Percentiles rank a stretch among this genome's conserved stretches.
These are phyloP conservation scores for Moesziomyces parantarcticus DNA, from an alignment of 1,284 basidiomycete genomes.

Conservation along the genomic window DNA sequence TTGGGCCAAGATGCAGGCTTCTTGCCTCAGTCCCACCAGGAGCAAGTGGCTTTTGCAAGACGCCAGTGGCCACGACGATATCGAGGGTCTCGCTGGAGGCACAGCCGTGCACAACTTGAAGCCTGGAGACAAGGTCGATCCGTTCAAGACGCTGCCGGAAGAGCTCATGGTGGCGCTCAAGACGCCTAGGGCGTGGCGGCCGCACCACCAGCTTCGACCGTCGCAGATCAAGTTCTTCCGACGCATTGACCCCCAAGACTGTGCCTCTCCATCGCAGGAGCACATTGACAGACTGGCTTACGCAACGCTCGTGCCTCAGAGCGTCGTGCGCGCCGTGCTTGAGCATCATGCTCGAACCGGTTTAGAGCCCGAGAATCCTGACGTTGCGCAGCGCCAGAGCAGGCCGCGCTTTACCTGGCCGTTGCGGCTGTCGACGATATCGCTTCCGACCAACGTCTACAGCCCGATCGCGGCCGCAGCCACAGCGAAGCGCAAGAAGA, in stretches of 20 bases:
- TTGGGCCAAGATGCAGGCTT: conserved; percentile 27
- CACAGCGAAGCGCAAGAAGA: neutral
- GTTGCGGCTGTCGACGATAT: conserved; percentile 23
- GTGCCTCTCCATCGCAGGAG: conserved; percentile 8
- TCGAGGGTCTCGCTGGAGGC: neutral
- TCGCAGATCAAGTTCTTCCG: conserved; percentile 34
- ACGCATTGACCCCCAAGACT: conserved; percentile 25
- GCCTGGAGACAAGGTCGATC: neutral
- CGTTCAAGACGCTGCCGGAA: conserved; percentile 18
- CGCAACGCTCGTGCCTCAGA: conserved; percentile 19
- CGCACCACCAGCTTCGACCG: conserved; percentile 25
- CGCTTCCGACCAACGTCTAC: conserved; percentile 17
- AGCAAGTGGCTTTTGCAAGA: neutral
- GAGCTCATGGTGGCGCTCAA: conserved; percentile 14
- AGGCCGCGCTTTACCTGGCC: conserved; percentile 34
- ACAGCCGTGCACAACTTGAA: neutral
- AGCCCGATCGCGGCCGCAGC: neutral
- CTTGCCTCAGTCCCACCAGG: conserved; percentile 9
- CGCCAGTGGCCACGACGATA: neutral
- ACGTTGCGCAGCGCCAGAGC: neutral
- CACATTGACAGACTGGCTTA: conserved; percentile 34
- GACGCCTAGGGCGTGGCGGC: conserved; percentile 22
- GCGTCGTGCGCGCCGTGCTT: conserved; percentile 26
- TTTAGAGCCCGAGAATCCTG: conserved; percentile 4
- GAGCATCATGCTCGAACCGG: conserved; percentile 2